Base-by-base conservation (phyloP, 257 asterid species). In the Oldenlandia corymbosa region DNA sequence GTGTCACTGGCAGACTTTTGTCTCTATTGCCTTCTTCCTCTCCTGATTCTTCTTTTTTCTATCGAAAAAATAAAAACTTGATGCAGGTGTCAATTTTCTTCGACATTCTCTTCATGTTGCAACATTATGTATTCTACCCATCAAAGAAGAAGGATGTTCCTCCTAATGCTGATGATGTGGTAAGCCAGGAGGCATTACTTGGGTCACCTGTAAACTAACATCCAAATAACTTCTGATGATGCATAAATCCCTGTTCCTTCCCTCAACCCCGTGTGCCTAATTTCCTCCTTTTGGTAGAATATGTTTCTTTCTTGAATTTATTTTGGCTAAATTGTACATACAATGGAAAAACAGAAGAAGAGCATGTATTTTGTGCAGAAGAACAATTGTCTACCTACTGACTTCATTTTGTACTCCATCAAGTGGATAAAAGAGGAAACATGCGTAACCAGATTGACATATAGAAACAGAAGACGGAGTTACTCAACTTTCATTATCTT, bases 81-180 rank as follows among this genome's bases (percentile, higher is more conserved):
- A 60, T 74, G 69, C 80, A 91, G 97, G 94, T 91, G 55, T 88
- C 96, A 0, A 62, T 92, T 47, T 78, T 79, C 73, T 88, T 91
- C 62, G 94, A 91, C 77, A 62, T 91, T 65, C 85, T 91, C 50
- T 88, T 91, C 80, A 91, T 91, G 50, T 56, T 91, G 72, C 98
- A 91, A 82, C 96, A 88, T 74, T 88, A 80, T 21, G 71, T 88
- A 66, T 79, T 91, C 14, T 91, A 91, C 73, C 83, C 78, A 23
- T 34, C 84, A 47, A 82, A 64, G 66, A 76, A 59, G 57, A 51
- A 47, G 9, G 65, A 18, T 7, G 34, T 1, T 52, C 32, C 80
- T 42, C 60, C 84, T 5, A 56, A 68, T 5, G 70, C 74, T 32
- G 78, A 68, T 47, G 77, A 68, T 43, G 76, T 27, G 83, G 93